phyloP scores from a whole-genome alignment of 345 rosid species.

The Euclidium syriacum region DNA sequence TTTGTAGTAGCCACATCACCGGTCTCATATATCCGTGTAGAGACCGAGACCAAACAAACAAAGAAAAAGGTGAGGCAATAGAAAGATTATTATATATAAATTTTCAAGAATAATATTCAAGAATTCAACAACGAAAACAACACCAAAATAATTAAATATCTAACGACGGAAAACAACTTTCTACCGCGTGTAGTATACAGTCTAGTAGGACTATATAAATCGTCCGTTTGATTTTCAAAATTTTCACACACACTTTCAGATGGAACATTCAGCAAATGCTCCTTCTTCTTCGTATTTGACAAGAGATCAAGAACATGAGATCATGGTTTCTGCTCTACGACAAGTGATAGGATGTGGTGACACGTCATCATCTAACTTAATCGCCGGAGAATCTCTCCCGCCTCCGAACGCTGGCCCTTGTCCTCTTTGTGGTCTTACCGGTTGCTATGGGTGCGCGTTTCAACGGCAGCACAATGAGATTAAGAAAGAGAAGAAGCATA shows the following conservation, averaged over 20 bases:
- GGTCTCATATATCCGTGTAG: too few relatives aligned
- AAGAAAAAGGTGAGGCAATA: too few relatives aligned
- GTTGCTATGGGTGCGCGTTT: constrained; percentile 15
- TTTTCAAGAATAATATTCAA: too few relatives aligned
- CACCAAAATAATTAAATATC: too few relatives aligned
- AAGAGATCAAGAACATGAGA: constrained; percentile 15
- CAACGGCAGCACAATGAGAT: background rate
- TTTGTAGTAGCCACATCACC: too few relatives aligned
- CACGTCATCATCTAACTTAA: background rate
- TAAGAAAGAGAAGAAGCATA: constrained; percentile 11
- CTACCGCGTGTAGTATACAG: too few relatives aligned
- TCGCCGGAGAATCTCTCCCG: background rate
- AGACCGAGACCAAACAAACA: too few relatives aligned
- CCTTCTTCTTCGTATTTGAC: background rate
- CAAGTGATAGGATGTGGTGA: constrained; percentile 13
- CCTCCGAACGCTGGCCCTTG: constrained; percentile 11
- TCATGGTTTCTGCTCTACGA: constrained; percentile 7
- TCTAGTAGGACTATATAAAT: too few relatives aligned
- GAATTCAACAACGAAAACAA: too few relatives aligned
- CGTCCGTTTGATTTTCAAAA: background rate
- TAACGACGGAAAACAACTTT: too few relatives aligned
- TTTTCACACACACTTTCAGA: background rate
- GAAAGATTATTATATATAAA: too few relatives aligned
- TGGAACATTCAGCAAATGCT: background rate
- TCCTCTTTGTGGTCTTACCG: background rate